Percentiles rank a stretch among this genome's conserved stretches.
Conservation (phyloP, 2,329 filamentous ascomycete species). For the Penicillium sp. region DNA sequence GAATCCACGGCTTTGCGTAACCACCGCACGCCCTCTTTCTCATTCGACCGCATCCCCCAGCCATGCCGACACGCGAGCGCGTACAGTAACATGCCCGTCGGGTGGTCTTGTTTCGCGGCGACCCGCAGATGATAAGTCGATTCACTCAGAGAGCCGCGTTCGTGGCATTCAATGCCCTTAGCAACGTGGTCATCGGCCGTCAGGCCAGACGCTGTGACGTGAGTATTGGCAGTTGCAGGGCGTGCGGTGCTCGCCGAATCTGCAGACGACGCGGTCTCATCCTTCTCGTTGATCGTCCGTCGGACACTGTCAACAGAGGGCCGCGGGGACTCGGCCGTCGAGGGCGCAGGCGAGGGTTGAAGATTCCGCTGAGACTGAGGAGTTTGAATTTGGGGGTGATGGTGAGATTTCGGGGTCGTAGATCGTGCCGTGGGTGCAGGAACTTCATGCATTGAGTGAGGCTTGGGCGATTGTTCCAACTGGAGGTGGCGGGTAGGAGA, state of each 20-base stretch:
- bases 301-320: constrained; percentile 16
- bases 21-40: constrained; percentile 86
- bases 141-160: constrained; percentile 80
- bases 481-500: constrained; percentile 29
- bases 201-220: constrained; percentile 28
- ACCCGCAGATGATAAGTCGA: constrained; percentile 94
- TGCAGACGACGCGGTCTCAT: constrained; percentile 53
- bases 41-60: constrained; percentile 95
- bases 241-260: constrained; percentile 62
- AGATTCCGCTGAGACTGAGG: constrained; percentile 11
- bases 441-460: constrained; percentile 30
- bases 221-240: constrained; percentile 35
- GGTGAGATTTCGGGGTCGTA: neutral
- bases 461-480: constrained; percentile 26
- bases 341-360: constrained; percentile 5
- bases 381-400: neutral
- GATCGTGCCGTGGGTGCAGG: neutral
- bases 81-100: constrained; percentile 94
- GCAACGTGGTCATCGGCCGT: constrained; percentile 77
- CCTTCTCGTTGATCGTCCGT: constrained; percentile 27
- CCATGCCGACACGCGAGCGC: constrained; percentile 92
- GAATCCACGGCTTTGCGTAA: constrained; percentile 84
- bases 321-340: constrained; percentile 7
- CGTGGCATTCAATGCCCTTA: constrained; percentile 86
- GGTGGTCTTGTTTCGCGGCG: constrained; percentile 77